Percentiles rank a stretch among this genome's conserved stretches.
These are phyloP conservation scores for Camillea tinctor DNA, from an alignment of 2,329 filamentous ascomycete genomes.

Conservation along the genomic window DNA sequence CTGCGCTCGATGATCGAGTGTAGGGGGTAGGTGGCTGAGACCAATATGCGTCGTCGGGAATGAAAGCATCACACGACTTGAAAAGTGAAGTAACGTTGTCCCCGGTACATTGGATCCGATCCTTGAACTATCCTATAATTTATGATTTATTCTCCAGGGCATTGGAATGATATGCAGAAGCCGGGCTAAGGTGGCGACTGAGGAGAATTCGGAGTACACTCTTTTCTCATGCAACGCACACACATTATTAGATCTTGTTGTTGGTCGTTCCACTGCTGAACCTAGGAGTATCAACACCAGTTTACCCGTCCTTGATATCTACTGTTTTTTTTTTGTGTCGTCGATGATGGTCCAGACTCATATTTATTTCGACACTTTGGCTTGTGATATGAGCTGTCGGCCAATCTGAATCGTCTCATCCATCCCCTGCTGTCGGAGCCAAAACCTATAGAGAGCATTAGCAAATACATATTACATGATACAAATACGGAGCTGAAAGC, in stretches of 20 bases:
- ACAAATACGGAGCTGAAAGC: not conserved
- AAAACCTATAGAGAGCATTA: slow-evolving; percentile 48
- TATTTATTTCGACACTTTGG: slow-evolving; percentile 14
- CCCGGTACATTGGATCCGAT: not conserved
- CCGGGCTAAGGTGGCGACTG: not conserved
- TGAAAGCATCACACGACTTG: not conserved
- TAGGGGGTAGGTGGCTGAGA: not conserved
- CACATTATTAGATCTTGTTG: not conserved
- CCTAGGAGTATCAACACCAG: slow-evolving; percentile 1
- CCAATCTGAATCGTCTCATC: slow-evolving; percentile 58
- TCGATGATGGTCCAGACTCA: slow-evolving; percentile 13
- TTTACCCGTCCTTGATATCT: slow-evolving; percentile 1
- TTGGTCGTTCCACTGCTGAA: slow-evolving; percentile 4
- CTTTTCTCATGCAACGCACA: not conserved
- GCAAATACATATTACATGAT: slow-evolving; percentile 1
- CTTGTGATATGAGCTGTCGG: slow-evolving; percentile 52
- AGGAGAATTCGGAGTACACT: not conserved
- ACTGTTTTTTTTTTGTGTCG: not conserved
- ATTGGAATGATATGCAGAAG: not conserved
- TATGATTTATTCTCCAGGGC: not conserved
- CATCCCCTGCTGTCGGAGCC: slow-evolving; percentile 59
- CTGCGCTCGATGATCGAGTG: not conserved
- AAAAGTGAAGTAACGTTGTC: not conserved
- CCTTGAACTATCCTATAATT: not conserved
- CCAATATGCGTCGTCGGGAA: not conserved